Base-by-base conservation (phyloP, 2,329 filamentous ascomycete genomes). In the Rosellinia necatrix region DNA sequence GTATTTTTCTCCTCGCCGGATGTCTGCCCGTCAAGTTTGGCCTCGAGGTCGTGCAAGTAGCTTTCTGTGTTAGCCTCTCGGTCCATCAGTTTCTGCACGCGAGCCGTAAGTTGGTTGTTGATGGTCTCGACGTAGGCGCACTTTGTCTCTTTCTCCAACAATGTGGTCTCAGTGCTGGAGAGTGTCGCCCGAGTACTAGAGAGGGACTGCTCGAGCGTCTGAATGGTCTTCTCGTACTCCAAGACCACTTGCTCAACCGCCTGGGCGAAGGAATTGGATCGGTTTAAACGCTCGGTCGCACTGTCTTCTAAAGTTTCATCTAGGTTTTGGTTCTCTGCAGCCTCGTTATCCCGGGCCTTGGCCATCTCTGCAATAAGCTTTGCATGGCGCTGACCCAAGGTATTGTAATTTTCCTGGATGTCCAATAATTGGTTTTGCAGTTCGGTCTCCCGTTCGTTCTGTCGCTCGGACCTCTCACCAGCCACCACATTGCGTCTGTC, bases 191-290 rank as follows among this genome's bases (percentile, higher is more conserved):
- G 85, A 1, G 94, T 97, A 68, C 86, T 94, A 0, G 92, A 92
- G 12, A 99, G 83, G 1, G 92, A 97, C 47, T 92, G 87, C 73
- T 99, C 94, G 13, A 99, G 82, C 49, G 85, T 89, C 71, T 97
- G 92, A 46, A 99, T 99, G 0, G 96, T 99, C 80, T 96, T 97
- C 72, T 99, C 96, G 70, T 99, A 99, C 74, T 99, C 94, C 44
- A 97, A 78, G 3, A 99, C 91, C 19, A 99, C 91, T 69, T 96
- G 90, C 68, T 99, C 94, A 17, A 99, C 93, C 24, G 93, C 93
- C 70, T 96, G 89, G 1, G 93, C 92, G 70, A 99, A 97, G 0
- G 91, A 96, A 71, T 96, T 96, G 15, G 96, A 99, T 35, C 94
- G 87, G 71, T 97, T 96, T 62, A 97, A 77, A 49, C 94, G 84